A percentile compares a stretch with the other conserved stretches of the same genome.
Conservation (phyloP, 805 yeast genomes). For the Candida yuanshanica region DNA sequence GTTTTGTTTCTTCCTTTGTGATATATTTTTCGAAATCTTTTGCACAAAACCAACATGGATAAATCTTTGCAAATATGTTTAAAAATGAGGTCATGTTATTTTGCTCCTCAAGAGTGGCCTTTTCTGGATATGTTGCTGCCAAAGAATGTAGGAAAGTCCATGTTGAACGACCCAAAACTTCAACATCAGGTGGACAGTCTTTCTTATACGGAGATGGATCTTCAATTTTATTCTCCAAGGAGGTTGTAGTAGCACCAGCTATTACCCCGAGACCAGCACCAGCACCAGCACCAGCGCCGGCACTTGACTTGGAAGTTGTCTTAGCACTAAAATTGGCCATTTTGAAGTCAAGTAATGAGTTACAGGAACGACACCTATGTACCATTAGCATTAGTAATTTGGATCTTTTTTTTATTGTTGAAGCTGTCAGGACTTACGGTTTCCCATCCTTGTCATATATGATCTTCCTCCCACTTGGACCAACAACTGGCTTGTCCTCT, state of each 20-base stretch:
- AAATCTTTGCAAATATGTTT: constrained; percentile 64
- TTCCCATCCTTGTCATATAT: constrained; percentile 85
- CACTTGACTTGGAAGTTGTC: constrained; percentile 2
- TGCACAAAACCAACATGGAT: constrained; percentile 95
- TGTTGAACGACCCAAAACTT: constrained; percentile 71
- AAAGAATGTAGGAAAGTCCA: constrained; percentile 91
- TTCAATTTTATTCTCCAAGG: constrained; percentile 7
- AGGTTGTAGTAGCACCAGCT: constrained; percentile 11
- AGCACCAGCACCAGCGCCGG: constrained; percentile 8
- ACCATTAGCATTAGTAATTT: constrained; percentile 3
- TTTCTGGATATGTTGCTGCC: constrained; percentile 82
- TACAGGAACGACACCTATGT: constrained; percentile 79
- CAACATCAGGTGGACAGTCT: constrained; percentile 85
- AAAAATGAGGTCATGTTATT: constrained; percentile 67
- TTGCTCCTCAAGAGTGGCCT: constrained; percentile 58
- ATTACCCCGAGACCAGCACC: constrained; percentile 8
- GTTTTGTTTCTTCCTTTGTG: constrained; percentile 38
- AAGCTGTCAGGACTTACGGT: constrained; percentile 54
- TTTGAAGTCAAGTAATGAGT: constrained; percentile 73
- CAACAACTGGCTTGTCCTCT: constrained; percentile 36
- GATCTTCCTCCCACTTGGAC: constrained; percentile 61
- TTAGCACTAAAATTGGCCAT: constrained; percentile 36
- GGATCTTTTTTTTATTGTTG: constrained; percentile 1
- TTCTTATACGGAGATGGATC: constrained; percentile 27
- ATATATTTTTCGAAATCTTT: constrained; percentile 70